Percentiles rank a stretch among this genome's conserved stretches.
Evolutionary conservation across 2,329 filamentous ascomycete species (phyloP).

Genomic region (Hymenoscyphus occultus): DNA sequence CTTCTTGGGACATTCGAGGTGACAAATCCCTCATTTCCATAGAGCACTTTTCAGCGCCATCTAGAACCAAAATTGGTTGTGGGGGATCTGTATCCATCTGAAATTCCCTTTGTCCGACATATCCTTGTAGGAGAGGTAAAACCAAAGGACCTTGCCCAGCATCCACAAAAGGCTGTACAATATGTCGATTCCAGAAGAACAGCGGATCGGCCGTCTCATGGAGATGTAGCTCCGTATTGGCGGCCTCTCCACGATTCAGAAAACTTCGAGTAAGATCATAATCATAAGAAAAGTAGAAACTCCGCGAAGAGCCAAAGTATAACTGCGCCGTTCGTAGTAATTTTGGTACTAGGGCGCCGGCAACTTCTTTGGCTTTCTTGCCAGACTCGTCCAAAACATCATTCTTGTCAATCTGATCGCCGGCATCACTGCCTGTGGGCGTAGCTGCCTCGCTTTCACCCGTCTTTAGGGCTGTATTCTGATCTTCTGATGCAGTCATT

Average conservation of each 20-base stretch:
- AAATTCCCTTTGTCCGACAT: slow-evolving; percentile 84
- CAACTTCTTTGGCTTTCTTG: slow-evolving; percentile 20
- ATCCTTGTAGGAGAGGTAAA: slow-evolving; percentile 88
- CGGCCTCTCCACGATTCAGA: slow-evolving; percentile 39
- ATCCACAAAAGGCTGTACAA: slow-evolving; percentile 71
- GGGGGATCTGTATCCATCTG: slow-evolving; percentile 60
- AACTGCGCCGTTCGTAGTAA: slow-evolving; percentile 79
- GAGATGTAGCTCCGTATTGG: slow-evolving; percentile 56
- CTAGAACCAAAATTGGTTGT: slow-evolving; percentile 45
- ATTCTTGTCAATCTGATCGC: not conserved
- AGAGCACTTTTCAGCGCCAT: slow-evolving; percentile 44
- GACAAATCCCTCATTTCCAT: slow-evolving; percentile 41
- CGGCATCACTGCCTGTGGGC: not conserved
- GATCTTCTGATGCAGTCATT: slow-evolving; percentile 49
- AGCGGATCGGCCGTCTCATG: slow-evolving; percentile 69
- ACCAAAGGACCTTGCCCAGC: slow-evolving; percentile 68
- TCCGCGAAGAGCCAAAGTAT: slow-evolving; percentile 75
- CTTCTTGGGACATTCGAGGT: slow-evolving; percentile 15
- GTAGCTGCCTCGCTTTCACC: slow-evolving; percentile 26
- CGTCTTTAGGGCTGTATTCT: slow-evolving; percentile 30
- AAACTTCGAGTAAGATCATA: slow-evolving; percentile 78
- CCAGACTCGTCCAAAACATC: slow-evolving; percentile 13
- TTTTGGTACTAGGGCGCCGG: slow-evolving; percentile 66
- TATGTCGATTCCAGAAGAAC: slow-evolving; percentile 89
- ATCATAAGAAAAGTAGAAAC: slow-evolving; percentile 96